Base-by-base conservation (phyloP, 495 filamentous ascomycete genomes). In the Emericellopsis terricola region DNA sequence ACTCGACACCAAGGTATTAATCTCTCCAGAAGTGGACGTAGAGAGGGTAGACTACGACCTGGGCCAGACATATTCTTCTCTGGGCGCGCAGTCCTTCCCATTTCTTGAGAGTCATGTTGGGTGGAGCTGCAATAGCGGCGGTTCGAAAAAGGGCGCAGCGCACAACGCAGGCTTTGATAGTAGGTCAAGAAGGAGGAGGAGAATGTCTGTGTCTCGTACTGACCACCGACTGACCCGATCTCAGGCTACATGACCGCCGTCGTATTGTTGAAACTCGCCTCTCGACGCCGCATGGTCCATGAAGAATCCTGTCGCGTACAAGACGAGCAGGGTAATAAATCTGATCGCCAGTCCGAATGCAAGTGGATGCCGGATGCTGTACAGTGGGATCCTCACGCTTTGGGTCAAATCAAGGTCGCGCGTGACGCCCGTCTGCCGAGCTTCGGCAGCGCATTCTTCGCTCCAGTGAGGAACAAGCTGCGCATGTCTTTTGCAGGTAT, bases 1-100 rank as follows among this genome's bases (percentile, higher is more conserved):
- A 11, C 53, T 84, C 4, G 83, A 91, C 43, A 87, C 81, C 0
- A 87, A 87, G 44, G 84, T 74, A 39, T 60, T 92, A 35, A 67
- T 70, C 14, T 75, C 71, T 16, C 38, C 43, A 6, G 23, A 11
- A 26, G 6, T 26, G 6, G 23, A 26, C 11, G 6, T 11, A 6
- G 23, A 26, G 6, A 26, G 6, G 6, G 11, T 26, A 6, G 23
- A 11, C 23, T 11, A 26, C 6, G 11, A 11, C 11, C 23, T 26
- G 23, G 23, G 23, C 4, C 24, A 10, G 3, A 14, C 24, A n/a
- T 28, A 3, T 13, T 11, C 19, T 14, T 19, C 10, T 3, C 13
- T 19, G 8, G 9, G 51, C 15, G 37, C 32, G 10, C 32, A 43
- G n/a, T 54, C 55, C 20, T 80, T 8, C 8, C 13, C 28, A 4